These are phyloP conservation scores for Quercus alba DNA, from an alignment of 306 rosid genomes.

Conservation along the genomic window DNA sequence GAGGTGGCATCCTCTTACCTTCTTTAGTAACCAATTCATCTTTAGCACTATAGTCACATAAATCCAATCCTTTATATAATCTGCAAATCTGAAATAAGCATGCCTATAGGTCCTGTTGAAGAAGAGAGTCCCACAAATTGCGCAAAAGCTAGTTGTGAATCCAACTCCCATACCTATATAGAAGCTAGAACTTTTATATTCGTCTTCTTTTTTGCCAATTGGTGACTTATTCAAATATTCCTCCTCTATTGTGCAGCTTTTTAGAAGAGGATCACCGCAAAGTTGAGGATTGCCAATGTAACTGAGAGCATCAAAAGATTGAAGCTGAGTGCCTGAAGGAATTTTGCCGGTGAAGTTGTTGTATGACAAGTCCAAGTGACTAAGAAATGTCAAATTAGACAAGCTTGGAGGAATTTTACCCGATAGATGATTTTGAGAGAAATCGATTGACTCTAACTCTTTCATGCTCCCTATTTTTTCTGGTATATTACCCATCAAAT, in stretches of 20 bases:
- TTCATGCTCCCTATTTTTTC: neutral
- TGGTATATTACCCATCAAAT: neutral
- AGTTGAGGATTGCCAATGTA: neutral
- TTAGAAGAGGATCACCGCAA: neutral
- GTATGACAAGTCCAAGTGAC: neutral
- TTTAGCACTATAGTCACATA: no score
- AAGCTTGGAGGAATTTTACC: neutral
- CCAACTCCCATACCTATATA: constrained; percentile 18
- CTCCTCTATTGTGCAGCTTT: no score
- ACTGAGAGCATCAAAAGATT: neutral
- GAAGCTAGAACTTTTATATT: neutral
- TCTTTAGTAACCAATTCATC: no score
- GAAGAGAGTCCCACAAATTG: neutral
- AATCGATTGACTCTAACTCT: neutral
- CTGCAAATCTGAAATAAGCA: neutral
- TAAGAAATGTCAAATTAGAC: neutral
- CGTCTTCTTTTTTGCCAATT: no score
- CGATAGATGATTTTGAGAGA: neutral
- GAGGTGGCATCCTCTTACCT: no score
- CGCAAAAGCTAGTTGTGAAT: constrained; percentile 3
- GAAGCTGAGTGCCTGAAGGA: neutral
- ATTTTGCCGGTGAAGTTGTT: neutral
- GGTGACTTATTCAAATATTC: no score
- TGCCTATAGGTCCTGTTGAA: neutral
- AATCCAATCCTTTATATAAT: no score